These are phyloP conservation scores for Stephanodiscus triporus DNA, from an alignment of 108 stramenopile genomes.

Conservation along the genomic window DNA sequence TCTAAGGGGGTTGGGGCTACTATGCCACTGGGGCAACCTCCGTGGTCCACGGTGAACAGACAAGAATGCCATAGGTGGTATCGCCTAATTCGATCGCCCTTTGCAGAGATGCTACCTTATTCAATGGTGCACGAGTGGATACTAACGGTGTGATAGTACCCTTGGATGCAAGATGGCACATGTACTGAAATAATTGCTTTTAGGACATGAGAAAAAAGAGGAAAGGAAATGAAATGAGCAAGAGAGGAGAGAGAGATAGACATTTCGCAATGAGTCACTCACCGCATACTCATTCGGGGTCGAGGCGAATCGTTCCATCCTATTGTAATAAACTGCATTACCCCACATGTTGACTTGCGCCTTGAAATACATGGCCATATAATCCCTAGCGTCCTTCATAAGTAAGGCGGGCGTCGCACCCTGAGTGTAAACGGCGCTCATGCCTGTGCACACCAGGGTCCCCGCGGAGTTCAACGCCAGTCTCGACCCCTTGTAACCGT, in stretches of 20 bases:
- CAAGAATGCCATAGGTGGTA: slow-evolving; percentile 57
- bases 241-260: neutral
- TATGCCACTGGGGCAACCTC: neutral
- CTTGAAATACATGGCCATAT: slow-evolving; percentile 38
- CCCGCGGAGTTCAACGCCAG: slow-evolving; percentile 51
- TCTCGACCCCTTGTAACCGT: slow-evolving; percentile 39
- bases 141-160: slow-evolving; percentile 63
- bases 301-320: slow-evolving; percentile 49
- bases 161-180: slow-evolving; percentile 58
- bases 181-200: slow-evolving; percentile 53
- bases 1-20: neutral
- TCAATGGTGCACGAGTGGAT: slow-evolving; percentile 56
- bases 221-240: slow-evolving; percentile 3
- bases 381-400: slow-evolving; percentile 45
- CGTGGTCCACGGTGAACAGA: slow-evolving; percentile 68
- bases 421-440: slow-evolving; percentile 52
- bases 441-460: slow-evolving; percentile 56
- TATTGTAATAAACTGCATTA: slow-evolving; percentile 53
- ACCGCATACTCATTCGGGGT: slow-evolving; percentile 49
- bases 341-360: slow-evolving; percentile 47
- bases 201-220: neutral
- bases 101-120: slow-evolving; percentile 62
- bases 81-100: slow-evolving; percentile 58
- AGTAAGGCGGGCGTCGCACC: slow-evolving; percentile 49
- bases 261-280: neutral